Evolutionary conservation across 331 rosid species (phyloP).

Genomic region (Quercus lobata): DNA sequence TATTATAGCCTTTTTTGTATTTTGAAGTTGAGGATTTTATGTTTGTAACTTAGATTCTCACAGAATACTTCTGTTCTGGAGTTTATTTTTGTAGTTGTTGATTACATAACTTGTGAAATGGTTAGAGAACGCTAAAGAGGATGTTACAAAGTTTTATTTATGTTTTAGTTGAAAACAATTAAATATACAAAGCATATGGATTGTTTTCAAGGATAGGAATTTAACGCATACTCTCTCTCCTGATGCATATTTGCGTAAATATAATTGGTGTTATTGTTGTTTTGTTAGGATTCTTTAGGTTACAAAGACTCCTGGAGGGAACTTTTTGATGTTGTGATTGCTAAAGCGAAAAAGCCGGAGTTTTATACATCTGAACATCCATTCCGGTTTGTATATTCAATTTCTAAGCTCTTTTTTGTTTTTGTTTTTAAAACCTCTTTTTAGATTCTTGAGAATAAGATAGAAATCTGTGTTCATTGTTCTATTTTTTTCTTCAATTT

Average conservation of each 20-base stretch:
- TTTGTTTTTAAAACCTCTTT: not conserved
- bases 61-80: not conserved
- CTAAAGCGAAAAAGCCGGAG: constrained; percentile 86
- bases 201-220: not conserved
- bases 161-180: not conserved
- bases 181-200: not conserved
- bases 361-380: constrained; percentile 96
- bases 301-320: constrained; percentile 77
- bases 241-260: not conserved
- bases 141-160: too few species aligned
- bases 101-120: not conserved
- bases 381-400: constrained; percentile 67
- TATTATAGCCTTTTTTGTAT: not conserved
- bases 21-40: not conserved
- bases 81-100: not conserved
- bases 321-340: constrained; percentile 93
- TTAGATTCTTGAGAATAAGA: not conserved
- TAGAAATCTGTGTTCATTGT: constrained; percentile 11
- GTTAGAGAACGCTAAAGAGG: not conserved
- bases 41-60: not conserved
- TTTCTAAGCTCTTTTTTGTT: constrained; percentile 1
- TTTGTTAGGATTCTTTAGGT: constrained; percentile 69
- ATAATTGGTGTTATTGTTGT: not conserved
- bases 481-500: constrained; percentile 5
- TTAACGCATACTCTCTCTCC: not conserved